Evolutionary conservation across 73 alveolate genomes (phyloP).

Genomic region (Uronychia setigera): DNA sequence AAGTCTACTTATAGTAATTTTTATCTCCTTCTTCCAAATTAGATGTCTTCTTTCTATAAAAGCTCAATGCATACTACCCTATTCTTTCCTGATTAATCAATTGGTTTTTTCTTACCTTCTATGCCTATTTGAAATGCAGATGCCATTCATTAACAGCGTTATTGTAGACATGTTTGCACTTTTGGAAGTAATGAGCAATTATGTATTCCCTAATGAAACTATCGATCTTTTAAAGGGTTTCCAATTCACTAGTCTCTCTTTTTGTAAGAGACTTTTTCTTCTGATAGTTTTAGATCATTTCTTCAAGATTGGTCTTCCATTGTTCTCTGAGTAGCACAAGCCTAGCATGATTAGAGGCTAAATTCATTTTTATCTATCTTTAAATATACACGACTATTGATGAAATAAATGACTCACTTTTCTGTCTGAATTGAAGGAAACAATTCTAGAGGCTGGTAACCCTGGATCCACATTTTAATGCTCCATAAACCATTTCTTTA

Average conservation of each 20-base stretch:
- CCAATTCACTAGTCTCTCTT: neutral
- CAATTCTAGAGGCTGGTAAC: neutral
- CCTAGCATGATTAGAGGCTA: neutral
- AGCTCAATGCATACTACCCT: too few relatives aligned
- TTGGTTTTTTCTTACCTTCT: too few relatives aligned
- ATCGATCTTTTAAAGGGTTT: neutral
- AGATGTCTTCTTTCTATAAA: too few relatives aligned
- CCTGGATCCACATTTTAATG: neutral
- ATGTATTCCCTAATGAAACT: neutral
- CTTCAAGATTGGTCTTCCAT: neutral
- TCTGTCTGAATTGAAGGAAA: neutral
- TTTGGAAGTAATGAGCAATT: neutral
- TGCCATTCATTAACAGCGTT: neutral
- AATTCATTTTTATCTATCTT: neutral
- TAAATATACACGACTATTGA: neutral
- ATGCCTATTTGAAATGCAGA: too few relatives aligned
- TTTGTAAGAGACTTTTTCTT: neutral
- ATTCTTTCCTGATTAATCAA: too few relatives aligned
- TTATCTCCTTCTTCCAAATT: too few relatives aligned
- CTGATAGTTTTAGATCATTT: neutral
- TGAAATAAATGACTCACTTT: neutral
- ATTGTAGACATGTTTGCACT: neutral
- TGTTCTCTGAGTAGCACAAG: neutral
- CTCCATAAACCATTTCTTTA: neutral
- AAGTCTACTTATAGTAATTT: too few relatives aligned